Conservation (phyloP, 495 filamentous ascomycete species). For the Neurospora sp. region DNA sequence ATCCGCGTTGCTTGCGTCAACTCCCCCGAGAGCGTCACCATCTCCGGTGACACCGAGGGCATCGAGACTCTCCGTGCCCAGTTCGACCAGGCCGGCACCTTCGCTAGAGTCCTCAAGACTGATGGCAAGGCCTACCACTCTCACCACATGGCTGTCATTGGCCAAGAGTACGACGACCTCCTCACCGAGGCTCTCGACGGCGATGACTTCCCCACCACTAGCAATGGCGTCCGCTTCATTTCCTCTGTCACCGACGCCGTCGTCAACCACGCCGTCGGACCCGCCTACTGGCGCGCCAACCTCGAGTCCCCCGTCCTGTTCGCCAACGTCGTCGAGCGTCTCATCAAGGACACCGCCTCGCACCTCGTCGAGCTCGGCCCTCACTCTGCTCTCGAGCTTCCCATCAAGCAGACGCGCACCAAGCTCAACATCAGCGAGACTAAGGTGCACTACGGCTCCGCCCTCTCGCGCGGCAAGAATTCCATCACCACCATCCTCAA, state of each 20-base stretch:
- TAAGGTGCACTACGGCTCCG: slow-evolving; percentile 16
- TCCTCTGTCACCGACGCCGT: slow-evolving; percentile 23
- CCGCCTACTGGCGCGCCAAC: slow-evolving; percentile 36
- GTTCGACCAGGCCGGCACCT: slow-evolving; percentile 27
- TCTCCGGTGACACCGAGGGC: slow-evolving; percentile 27
- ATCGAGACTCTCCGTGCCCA: slow-evolving; percentile 24
- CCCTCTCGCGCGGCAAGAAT: slow-evolving; percentile 16
- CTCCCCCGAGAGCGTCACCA: slow-evolving; percentile 34
- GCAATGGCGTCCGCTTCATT: slow-evolving; percentile 21
- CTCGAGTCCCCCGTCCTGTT: slow-evolving; percentile 37
- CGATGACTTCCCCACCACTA: slow-evolving; percentile 26
- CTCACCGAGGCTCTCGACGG: slow-evolving; percentile 8
- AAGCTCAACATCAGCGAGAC: slow-evolving; percentile 3
- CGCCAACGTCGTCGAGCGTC: slow-evolving; percentile 22
- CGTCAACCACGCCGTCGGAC: slow-evolving; percentile 7
- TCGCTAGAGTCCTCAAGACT: slow-evolving; percentile 33
- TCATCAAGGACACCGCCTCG: slow-evolving; percentile 5
- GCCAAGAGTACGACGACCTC: slow-evolving; percentile 23
- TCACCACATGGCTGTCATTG: slow-evolving; percentile 26
- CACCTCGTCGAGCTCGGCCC: slow-evolving; percentile 48
- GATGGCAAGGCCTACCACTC: slow-evolving; percentile 34
- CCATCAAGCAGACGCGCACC: slow-evolving; percentile 37
- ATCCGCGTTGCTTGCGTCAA: slow-evolving; percentile 38
- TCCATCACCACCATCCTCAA: slow-evolving; percentile 14
- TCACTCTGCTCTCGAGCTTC: slow-evolving; percentile 43